Evolutionary conservation across 331 rosid genomes (phyloP).

Genomic region (Arachis monticola): DNA sequence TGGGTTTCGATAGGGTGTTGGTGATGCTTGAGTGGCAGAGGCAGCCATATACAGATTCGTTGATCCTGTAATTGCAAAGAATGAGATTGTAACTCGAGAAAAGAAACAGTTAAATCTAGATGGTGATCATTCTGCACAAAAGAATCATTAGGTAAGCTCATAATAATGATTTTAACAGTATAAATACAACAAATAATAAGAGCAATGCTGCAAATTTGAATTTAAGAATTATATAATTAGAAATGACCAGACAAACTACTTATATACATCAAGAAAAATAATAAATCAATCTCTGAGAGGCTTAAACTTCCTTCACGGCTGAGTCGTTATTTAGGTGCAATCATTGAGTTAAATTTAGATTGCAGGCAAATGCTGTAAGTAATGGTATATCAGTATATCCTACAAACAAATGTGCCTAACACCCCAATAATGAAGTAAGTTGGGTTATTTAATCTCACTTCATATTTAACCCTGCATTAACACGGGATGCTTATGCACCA

Average conservation of each 20-base stretch:
- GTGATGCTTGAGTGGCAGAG: conserved; percentile 48
- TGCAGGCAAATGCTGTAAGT: background rate
- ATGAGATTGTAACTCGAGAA: conserved; percentile 33
- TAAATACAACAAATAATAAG: background rate
- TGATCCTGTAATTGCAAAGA: conserved; percentile 52
- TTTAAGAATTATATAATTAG: conserved; percentile 12
- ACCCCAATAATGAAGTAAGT: too few species aligned
- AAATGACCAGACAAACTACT: conserved; percentile 3
- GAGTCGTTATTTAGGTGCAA: background rate
- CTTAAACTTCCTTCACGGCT: conserved; percentile 9
- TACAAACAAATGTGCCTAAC: too few species aligned
- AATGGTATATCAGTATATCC: too few species aligned
- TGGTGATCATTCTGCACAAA: background rate
- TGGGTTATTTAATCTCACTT: too few species aligned
- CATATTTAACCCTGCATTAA: too few species aligned
- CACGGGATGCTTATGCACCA: too few species aligned
- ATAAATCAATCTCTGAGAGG: background rate
- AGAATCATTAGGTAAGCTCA: conserved; percentile 17
- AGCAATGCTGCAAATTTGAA: conserved; percentile 11
- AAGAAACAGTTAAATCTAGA: conserved; percentile 26
- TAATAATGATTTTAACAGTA: too few species aligned
- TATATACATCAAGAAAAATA: background rate
- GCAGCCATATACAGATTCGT: conserved; percentile 51
- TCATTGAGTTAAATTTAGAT: conserved; percentile 17
- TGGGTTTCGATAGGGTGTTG: conserved; percentile 49